Conservation (phyloP, 345 rosid species). For the Eucalyptus marginata region DNA sequence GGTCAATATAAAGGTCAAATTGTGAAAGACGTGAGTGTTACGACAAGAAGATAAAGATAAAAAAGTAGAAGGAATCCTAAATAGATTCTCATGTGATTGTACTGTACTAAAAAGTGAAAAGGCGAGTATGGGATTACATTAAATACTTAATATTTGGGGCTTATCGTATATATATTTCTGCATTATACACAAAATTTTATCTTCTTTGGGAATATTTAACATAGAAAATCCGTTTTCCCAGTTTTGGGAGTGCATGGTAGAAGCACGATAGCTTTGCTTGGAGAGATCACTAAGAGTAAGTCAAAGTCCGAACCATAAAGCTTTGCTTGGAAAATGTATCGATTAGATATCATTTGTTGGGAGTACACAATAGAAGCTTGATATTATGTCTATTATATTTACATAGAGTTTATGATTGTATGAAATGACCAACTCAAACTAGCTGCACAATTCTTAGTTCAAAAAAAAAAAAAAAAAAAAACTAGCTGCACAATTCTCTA, state of each 20-base stretch:
- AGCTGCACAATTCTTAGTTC: background rate
- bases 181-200: background rate
- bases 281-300: background rate
- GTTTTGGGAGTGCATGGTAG: background rate
- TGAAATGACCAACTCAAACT: background rate
- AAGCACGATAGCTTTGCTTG: background rate
- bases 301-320: background rate
- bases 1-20: background rate
- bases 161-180: background rate
- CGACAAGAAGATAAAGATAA: background rate
- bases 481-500: background rate
- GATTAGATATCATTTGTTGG: background rate
- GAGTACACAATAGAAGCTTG: background rate
- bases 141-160: background rate
- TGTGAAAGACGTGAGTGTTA: background rate
- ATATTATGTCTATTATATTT: background rate
- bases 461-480: background rate
- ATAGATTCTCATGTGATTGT: background rate
- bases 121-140: background rate
- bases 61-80: background rate
- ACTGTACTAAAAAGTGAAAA: background rate
- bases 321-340: background rate
- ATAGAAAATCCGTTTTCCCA: background rate
- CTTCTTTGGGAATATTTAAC: background rate
- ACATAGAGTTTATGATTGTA: background rate